phyloP scores from a whole-genome alignment of 2,329 filamentous ascomycete species.

The Colletotrichum zoysiae region DNA sequence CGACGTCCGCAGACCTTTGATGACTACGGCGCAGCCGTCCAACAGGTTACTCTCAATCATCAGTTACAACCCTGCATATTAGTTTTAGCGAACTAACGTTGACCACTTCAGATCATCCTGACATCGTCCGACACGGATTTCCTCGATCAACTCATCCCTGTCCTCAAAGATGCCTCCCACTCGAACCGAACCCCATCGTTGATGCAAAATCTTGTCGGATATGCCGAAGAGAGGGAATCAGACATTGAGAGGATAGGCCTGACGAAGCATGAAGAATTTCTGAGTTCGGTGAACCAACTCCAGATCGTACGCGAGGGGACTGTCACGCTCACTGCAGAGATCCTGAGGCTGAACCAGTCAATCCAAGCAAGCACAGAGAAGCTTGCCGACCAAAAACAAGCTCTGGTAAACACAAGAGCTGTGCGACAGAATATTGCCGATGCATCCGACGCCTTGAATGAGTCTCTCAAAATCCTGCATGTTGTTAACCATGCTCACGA shows the following conservation, averaged over 20 bases:
- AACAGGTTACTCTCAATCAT: constrained; percentile 53
- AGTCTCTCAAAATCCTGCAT: constrained; percentile 91
- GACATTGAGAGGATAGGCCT: constrained; percentile 96
- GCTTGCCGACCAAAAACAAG: constrained; percentile 93
- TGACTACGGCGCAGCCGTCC: constrained; percentile 61
- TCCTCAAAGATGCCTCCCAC: constrained; percentile 88
- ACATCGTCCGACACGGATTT: constrained; percentile 94
- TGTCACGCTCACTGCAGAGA: constrained; percentile 88
- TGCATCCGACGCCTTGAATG: constrained; percentile 86
- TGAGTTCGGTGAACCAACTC: constrained; percentile 93
- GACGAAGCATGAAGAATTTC: constrained; percentile 96
- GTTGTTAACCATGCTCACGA: constrained; percentile 96
- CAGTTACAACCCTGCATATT: constrained; percentile 20
- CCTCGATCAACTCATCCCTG: constrained; percentile 93
- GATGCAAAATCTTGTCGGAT: constrained; percentile 81
- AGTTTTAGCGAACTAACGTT: not conserved
- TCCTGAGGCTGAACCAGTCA: constrained; percentile 90
- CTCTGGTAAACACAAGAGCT: constrained; percentile 89
- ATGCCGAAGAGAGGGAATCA: constrained; percentile 86
- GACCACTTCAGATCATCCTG: constrained; percentile 80
- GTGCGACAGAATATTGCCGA: constrained; percentile 97
- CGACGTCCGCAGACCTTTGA: constrained; percentile 60
- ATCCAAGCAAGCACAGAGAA: constrained; percentile 96
- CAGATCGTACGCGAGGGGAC: constrained; percentile 92
- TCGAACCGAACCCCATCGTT: constrained; percentile 80